Conservation (phyloP, 2,329 filamentous ascomycete species). For the Hypoxylon rubiginosum region DNA sequence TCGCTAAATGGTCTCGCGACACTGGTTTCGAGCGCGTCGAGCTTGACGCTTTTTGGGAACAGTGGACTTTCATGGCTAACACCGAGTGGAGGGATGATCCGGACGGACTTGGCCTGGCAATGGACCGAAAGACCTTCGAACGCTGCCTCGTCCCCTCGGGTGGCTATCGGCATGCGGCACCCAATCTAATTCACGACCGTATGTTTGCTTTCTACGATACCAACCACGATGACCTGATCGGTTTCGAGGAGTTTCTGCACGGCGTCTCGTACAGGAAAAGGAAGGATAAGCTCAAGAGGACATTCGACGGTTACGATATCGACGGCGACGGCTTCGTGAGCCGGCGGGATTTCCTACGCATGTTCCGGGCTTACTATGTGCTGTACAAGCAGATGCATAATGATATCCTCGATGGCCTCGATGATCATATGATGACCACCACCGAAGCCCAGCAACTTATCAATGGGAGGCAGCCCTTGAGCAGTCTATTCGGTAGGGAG, state of each 20-base stretch:
- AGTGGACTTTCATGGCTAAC: conserved; percentile 94
- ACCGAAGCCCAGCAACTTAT: conserved; percentile 83
- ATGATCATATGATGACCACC: conserved; percentile 82
- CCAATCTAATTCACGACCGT: conserved; percentile 93
- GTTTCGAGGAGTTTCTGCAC: conserved; percentile 90
- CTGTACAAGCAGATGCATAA: conserved; percentile 90
- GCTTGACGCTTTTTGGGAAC: conserved; percentile 94
- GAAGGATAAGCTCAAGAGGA: conserved; percentile 77
- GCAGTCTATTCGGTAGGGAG: conserved; percentile 79
- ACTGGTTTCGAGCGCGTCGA: conserved; percentile 88
- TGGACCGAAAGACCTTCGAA: conserved; percentile 94
- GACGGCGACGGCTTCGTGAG: conserved; percentile 89
- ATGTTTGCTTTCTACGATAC: conserved; percentile 98
- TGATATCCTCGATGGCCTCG: conserved; percentile 82
- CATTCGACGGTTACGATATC: conserved; percentile 92
- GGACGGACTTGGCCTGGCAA: conserved; percentile 81
- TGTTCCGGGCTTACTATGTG: conserved; percentile 93
- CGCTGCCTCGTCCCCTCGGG: conserved; percentile 89
- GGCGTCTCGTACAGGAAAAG: conserved; percentile 80
- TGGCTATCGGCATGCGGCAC: conserved; percentile 79
- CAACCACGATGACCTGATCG: conserved; percentile 88
- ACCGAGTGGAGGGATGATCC: conserved; percentile 87
- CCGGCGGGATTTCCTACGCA: conserved; percentile 87
- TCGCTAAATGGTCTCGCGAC: conserved; percentile 76
- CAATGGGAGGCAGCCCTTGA: conserved; percentile 80